These are phyloP conservation scores for Conidiobolus incongruus DNA, from an alignment of 371 early-diverging fungal species.

Conservation along the genomic window DNA sequence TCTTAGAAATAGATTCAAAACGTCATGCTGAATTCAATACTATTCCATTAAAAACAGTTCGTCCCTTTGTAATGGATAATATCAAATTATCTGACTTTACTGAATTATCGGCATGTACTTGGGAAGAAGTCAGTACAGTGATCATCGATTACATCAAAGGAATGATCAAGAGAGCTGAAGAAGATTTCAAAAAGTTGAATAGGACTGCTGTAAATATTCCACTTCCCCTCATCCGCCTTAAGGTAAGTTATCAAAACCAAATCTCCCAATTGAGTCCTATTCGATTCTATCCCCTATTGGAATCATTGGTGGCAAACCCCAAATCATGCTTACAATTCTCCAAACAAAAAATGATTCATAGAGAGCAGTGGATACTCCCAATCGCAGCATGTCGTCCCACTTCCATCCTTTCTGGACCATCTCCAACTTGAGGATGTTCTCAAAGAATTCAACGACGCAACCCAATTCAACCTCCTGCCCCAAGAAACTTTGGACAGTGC, in stretches of 20 bases:
- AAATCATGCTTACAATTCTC: too few species aligned
- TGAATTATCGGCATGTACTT: constrained; percentile 13
- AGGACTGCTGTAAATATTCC: not conserved
- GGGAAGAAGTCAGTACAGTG: constrained; percentile 9
- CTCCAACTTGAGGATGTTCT: too few species aligned
- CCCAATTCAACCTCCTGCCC: too few species aligned
- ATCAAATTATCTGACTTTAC: constrained; percentile 27
- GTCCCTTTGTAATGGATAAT: constrained; percentile 71
- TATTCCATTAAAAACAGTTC: constrained; percentile 47
- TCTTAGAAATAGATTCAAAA: not conserved
- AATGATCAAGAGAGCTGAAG: constrained; percentile 10
- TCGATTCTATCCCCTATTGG: too few species aligned
- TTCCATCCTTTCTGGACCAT: too few species aligned
- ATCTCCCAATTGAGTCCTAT: too few species aligned
- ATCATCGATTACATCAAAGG: constrained; percentile 20
- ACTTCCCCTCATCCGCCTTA: constrained; percentile 9
- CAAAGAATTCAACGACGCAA: too few species aligned
- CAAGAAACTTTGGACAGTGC: too few species aligned
- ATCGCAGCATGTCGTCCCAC: too few species aligned
- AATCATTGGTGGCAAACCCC: too few species aligned
- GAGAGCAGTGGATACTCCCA: too few species aligned
- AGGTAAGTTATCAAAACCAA: not conserved
- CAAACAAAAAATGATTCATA: too few species aligned
- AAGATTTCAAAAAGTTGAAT: not conserved
- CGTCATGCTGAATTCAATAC: not conserved